Evolutionary conservation across 2,329 filamentous ascomycete species (phyloP), one percentile per base, ranked within the genome.

Genomic region (Hymenotorrendiella dingleyae): DNA sequence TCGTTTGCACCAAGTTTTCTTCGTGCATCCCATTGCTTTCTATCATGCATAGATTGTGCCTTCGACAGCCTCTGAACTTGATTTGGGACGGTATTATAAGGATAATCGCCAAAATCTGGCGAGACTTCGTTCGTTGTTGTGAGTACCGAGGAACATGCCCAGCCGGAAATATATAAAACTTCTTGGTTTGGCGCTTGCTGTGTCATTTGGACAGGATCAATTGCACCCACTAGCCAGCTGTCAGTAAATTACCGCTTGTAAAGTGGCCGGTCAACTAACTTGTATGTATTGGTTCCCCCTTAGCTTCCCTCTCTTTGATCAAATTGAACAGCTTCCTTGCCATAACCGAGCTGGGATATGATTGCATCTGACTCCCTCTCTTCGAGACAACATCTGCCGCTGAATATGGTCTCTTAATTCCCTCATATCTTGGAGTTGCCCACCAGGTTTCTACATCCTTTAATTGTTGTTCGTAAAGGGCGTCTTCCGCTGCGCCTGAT

Each of bases 171-270:
- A 67, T 98, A 98, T 34, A 98, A 76, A 14, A 96, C 86, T 64
- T 98, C 91, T 63, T 97, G 93, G 67, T 97, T 86, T 5, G 86
- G 79, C 12, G 93, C 93, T 70, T 97, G 93, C 65, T 98, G 93
- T 36, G 93, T 95, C 93, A 98, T 97, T 69, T 98, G 93, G 9
- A 97, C 82, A n/a, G 93, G 93, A 62, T 98, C 93, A 66, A 98
- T 94, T 47, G 90, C 93, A 55, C 93, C 93, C 85, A 98, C 86
- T 91, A 49, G 22, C 43, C 40, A 5, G 6, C 5, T 42, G 50
- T 54, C 27, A 55, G 53, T 22, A 41, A 22, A n/a, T n/a, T 36
- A 12, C 12, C 14, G 20, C 12, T 16, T 41, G 28, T 16, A 24
- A 10, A 28, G 16, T 9, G n/a, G 14, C 24, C 20, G 32, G 11